Evolutionary conservation across 2,329 filamentous ascomycete genomes (phyloP), one percentile per base, ranked within the genome.

Genomic region (Microsporum ferrugineum): DNA sequence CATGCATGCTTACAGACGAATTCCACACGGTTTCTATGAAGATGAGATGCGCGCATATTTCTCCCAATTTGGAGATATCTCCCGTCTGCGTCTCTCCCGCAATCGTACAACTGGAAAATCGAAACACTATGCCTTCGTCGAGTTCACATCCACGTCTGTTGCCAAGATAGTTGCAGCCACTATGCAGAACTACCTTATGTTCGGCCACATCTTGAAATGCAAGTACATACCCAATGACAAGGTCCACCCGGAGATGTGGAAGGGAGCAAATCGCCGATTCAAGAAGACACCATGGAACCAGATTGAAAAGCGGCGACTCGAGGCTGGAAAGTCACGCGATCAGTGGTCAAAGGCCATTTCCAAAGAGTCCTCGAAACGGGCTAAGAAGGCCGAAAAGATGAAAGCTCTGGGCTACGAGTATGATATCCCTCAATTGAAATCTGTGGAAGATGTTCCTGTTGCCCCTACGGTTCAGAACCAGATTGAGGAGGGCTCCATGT

Each of bases 141-240:
- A 99, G 76, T 99, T 99, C 70, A 77, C 77, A 1, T 84, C 82
- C 5, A 78, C 80, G 38, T 86, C 90, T 61, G 88, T 91, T n/a
- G 92, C 94, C 43, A 87, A 89, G 69, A 91, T 97, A 67, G 92
- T 95, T 34, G 87, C 89, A 57, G 89, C 91, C 77, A 96, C 94
- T 27, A 99, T 99, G 94, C 85, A 96, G 80, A 95, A 91, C 77
- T 99, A 99, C 76, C 84, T 97, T 43, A 82, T 99, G 71, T 97
- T 96, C 73, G 89, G 90, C 4, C 92, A 96, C 73, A 88, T 97
- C 64, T 80, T 99, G 67, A 92, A 95, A 75, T 92, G 91, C 75
- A 88, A 89, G 71, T 78, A 85, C 29, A 82, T 96, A 2, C 84
- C 89, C 2, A 78, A 84, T 61, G 89, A 88, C 63, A 85, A 91